Percentiles rank a stretch among this genome's conserved stretches.
Evolutionary conservation across 1,284 basidiomycete genomes (phyloP).

Genomic region (Ceratobasidium sp.): DNA sequence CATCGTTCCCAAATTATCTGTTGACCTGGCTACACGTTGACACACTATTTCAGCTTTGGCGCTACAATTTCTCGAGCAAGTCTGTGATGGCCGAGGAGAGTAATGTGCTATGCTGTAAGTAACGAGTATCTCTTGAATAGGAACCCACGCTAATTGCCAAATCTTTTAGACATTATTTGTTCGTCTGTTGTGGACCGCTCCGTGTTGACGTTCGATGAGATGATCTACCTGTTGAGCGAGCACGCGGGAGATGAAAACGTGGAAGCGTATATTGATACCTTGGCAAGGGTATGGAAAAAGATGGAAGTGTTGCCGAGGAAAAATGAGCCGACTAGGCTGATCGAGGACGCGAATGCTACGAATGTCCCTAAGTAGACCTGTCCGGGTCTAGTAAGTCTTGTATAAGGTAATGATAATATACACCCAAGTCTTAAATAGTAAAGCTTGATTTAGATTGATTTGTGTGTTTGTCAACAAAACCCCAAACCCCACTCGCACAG

Average conservation of each 20-base stretch:
- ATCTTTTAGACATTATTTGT: constrained; percentile 43
- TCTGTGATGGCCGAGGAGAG: constrained; percentile 29
- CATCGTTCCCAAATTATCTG: neutral
- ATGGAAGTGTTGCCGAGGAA: constrained; percentile 12
- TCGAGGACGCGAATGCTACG: neutral
- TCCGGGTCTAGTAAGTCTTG: too few relatives aligned
- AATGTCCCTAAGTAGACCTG: too few relatives aligned
- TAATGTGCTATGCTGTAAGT: constrained; percentile 46
- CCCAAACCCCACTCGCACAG: too few relatives aligned
- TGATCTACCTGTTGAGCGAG: constrained; percentile 44
- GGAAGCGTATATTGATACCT: constrained; percentile 22
- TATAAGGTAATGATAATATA: too few relatives aligned
- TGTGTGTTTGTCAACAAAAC: too few relatives aligned
- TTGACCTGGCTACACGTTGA: neutral
- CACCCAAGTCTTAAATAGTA: too few relatives aligned
- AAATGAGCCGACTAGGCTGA: neutral
- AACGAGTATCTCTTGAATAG: neutral
- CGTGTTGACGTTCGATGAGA: constrained; percentile 39
- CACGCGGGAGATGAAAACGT: constrained; percentile 36
- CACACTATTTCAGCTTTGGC: constrained; percentile 39
- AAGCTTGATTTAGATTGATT: too few relatives aligned
- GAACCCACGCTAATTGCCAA: neutral
- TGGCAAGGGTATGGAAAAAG: constrained; percentile 26
- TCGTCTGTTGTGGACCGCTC: constrained; percentile 44
- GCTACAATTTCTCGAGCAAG: constrained; percentile 44